phyloP scores from a whole-genome alignment of 2,329 filamentous ascomycete species.

The Ceratocystis papillata region DNA sequence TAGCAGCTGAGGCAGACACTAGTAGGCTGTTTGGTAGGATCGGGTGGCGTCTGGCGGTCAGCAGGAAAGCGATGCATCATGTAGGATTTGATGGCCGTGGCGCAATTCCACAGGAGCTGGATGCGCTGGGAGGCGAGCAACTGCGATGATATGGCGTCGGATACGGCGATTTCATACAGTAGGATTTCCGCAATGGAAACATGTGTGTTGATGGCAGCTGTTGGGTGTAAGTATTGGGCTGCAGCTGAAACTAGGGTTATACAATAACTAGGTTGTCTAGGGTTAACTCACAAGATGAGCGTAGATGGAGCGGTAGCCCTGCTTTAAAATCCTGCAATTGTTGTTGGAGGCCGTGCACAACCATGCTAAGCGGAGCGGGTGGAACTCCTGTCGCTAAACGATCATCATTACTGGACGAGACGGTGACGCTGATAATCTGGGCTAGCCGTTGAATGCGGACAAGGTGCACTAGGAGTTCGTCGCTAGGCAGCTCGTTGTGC shows the following conservation, averaged over 20 bases:
- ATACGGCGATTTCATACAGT: constrained; percentile 39
- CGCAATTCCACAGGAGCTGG: constrained; percentile 38
- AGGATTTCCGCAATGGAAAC: constrained; percentile 38
- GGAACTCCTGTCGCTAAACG: constrained; percentile 19
- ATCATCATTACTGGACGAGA: constrained; percentile 30
- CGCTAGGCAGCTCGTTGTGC: constrained; percentile 36
- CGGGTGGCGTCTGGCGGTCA: constrained; percentile 19
- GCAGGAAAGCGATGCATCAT: constrained; percentile 32
- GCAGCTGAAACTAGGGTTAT: neutral
- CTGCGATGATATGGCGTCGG: constrained; percentile 32
- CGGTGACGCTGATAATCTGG: constrained; percentile 38
- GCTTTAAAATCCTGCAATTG: constrained; percentile 35
- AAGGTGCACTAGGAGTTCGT: constrained; percentile 38
- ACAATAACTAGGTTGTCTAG: neutral
- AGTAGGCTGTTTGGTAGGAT: constrained; percentile 32
- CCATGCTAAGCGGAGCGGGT: constrained; percentile 33
- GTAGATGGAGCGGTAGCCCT: constrained; percentile 32
- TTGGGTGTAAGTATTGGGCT: neutral
- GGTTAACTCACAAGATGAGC: constrained; percentile 31
- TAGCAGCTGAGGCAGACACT: constrained; percentile 38
- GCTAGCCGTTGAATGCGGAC: constrained; percentile 40
- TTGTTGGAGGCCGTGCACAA: constrained; percentile 37
- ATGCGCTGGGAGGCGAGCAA: constrained; percentile 33
- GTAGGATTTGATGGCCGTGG: constrained; percentile 35
- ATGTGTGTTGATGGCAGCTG: constrained; percentile 36